Base-by-base conservation (phyloP, 2,329 filamentous ascomycete genomes). In the Septoria linicola region DNA sequence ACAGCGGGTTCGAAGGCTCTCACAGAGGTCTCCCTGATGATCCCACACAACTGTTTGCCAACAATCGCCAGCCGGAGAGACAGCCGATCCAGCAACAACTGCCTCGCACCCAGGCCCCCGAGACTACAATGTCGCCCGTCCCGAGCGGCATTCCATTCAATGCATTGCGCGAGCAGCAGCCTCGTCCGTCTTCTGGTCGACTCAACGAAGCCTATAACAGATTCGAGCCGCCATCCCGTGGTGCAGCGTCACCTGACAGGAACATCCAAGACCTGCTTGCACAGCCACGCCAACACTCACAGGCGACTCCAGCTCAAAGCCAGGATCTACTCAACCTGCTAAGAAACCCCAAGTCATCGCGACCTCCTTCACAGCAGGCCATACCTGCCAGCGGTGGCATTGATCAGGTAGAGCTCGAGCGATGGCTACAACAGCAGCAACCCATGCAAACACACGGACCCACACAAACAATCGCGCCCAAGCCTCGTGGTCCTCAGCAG, bases 281-380 rank as follows among this genome's bases (percentile, higher is more conserved):
- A 31, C 67, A 67, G 37, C 69, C 51, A 67, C 70, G 67, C 64
- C 73, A 63, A 34, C 66, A 71, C 40, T 54, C 66, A 8, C 64
- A 67, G 65, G 84, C 80, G 66, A 81, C 77, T 61, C 66, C 64
- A 55, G 63, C 65, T 39, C 88, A 92, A 61, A 82, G 86, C n/a
- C 87, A 95, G 58, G 91, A 93, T 66, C 74, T 96, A 41, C 88
- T 95, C 70, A 87, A 84, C 55, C 77, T 96, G 23, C 93, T 96
- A 60, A 77, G 80, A 63, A 61, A 64, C 64, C 66, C 54, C 44
- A 68, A 40, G 17, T 51, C 68, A 17, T 59, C 71, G 39, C 62
- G 59, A 23, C 58, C 58, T 8, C 51, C 43, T 23, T 58, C 52
- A 32, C 61, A 57, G 63, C 69, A 43, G 55, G 66, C 55, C 52